These are phyloP conservation scores for Beauveria varroae DNA, from an alignment of 2,329 filamentous ascomycete genomes.

Conservation along the genomic window DNA sequence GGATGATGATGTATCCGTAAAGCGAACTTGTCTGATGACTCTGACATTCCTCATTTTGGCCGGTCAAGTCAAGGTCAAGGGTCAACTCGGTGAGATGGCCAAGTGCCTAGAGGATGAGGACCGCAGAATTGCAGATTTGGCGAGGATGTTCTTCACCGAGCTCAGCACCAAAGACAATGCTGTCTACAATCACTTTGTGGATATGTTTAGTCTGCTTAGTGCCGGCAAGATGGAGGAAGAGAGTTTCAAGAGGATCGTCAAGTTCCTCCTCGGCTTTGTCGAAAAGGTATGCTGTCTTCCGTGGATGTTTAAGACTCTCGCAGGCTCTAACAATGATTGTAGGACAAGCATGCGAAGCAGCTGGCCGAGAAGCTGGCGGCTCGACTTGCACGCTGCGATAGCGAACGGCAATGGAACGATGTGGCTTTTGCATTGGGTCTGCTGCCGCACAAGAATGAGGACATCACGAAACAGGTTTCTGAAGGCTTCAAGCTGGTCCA, in stretches of 20 bases:
- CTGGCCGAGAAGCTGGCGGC: slow-evolving; percentile 88
- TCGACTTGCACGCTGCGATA: slow-evolving; percentile 77
- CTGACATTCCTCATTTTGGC: slow-evolving; percentile 94
- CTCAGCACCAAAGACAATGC: slow-evolving; percentile 97
- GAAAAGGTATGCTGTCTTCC: slow-evolving; percentile 66
- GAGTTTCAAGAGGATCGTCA: slow-evolving; percentile 76
- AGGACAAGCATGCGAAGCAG: slow-evolving; percentile 97
- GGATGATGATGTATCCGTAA: slow-evolving; percentile 81
- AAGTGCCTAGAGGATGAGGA: slow-evolving; percentile 98
- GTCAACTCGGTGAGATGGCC: slow-evolving; percentile 96
- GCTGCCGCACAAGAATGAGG: slow-evolving; percentile 87
- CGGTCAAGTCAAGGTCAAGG: slow-evolving; percentile 98
- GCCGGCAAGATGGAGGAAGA: slow-evolving; percentile 78
- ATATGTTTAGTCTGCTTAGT: slow-evolving; percentile 93
- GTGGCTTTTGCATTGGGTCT: slow-evolving; percentile 86
- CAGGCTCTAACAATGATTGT: slow-evolving; percentile 14
- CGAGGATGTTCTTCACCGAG: slow-evolving; percentile 97
- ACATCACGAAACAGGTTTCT: slow-evolving; percentile 67
- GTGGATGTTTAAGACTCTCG: slow-evolving; percentile 8
- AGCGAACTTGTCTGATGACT: slow-evolving; percentile 97
- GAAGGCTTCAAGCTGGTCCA: slow-evolving; percentile 72
- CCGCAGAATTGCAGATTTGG: slow-evolving; percentile 85
- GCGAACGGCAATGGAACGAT: slow-evolving; percentile 94
- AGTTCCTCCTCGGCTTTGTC: slow-evolving; percentile 90
- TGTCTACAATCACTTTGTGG: slow-evolving; percentile 98